A percentile compares a stretch with the other conserved stretches of the same genome.
Conservation (phyloP, 2,329 filamentous ascomycete genomes). For the Diaporthe citriasiana region DNA sequence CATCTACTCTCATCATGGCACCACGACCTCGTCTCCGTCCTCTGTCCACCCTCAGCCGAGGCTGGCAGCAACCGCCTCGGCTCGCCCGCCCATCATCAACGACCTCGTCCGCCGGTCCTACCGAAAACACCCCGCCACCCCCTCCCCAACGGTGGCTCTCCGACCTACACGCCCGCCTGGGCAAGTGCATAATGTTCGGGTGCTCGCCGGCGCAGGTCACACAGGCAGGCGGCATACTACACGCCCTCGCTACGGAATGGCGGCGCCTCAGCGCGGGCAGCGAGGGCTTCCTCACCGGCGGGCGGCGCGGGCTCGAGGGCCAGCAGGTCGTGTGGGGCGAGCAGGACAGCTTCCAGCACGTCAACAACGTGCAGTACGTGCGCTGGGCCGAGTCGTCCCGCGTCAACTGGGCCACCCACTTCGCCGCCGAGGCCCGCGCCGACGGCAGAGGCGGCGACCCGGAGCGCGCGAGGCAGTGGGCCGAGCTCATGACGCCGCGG, state of each 20-base stretch:
- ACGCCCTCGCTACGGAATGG: slow-evolving; percentile 76
- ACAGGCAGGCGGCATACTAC: slow-evolving; percentile 71
- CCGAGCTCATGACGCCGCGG: slow-evolving; percentile 75
- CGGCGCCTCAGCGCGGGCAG: slow-evolving; percentile 78
- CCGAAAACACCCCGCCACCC: slow-evolving; percentile 28
- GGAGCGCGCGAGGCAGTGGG: slow-evolving; percentile 74
- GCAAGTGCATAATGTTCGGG: slow-evolving; percentile 83
- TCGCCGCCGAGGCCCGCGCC: slow-evolving; percentile 66
- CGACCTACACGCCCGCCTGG: slow-evolving; percentile 75
- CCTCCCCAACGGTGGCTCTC: slow-evolving; percentile 77
- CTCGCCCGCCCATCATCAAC: slow-evolving; percentile 29
- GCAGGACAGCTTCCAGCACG: slow-evolving; percentile 81
- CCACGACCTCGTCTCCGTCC: slow-evolving; percentile 45
- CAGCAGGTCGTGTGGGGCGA: slow-evolving; percentile 87
- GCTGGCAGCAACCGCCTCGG: slow-evolving; percentile 26
- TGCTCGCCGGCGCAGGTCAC: slow-evolving; percentile 69
- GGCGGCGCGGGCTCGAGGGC: slow-evolving; percentile 72
- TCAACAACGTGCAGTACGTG: slow-evolving; percentile 89
- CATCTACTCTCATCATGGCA: slow-evolving; percentile 45
- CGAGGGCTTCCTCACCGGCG: slow-evolving; percentile 80
- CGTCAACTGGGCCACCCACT: slow-evolving; percentile 82
- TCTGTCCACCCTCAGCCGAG: slow-evolving; percentile 40
- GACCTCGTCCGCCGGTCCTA: slow-evolving; percentile 3
- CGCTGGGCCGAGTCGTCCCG: slow-evolving; percentile 86
- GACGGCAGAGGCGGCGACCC: slow-evolving; percentile 62